Conservation (phyloP, 495 filamentous ascomycete species). For the Aspergillus saccharolyticus region DNA sequence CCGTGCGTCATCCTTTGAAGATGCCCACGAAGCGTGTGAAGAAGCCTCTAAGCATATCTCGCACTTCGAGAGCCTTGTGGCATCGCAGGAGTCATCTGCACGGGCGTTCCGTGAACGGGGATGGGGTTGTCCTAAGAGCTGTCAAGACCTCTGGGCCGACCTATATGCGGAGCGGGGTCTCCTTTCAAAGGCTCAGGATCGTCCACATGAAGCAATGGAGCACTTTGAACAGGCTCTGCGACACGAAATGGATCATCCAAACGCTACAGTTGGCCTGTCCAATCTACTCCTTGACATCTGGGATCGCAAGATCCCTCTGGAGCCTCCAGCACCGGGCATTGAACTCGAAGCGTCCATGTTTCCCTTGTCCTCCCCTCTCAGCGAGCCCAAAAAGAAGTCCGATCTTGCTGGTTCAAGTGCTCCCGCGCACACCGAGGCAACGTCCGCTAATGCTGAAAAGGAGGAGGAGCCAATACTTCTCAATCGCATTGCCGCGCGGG, state of each 20-base stretch:
- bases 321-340: slow-evolving; percentile 32
- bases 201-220: slow-evolving; percentile 61
- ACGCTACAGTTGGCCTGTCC: slow-evolving; percentile 75
- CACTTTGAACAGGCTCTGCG: slow-evolving; percentile 76
- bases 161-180: slow-evolving; percentile 71
- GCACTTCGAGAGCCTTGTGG: slow-evolving; percentile 38
- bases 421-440: background rate
- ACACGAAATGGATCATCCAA: slow-evolving; percentile 68
- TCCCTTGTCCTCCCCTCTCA: slow-evolving; percentile 18
- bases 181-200: slow-evolving; percentile 55
- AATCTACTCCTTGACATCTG: slow-evolving; percentile 86
- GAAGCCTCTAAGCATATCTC: slow-evolving; percentile 72
- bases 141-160: slow-evolving; percentile 78
- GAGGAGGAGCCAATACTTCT: slow-evolving; percentile 54
- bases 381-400: slow-evolving; percentile 17
- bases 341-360: slow-evolving; percentile 28
- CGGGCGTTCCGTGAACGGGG: slow-evolving; percentile 52
- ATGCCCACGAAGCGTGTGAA: slow-evolving; percentile 69
- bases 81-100: slow-evolving; percentile 45
- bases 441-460: slow-evolving; percentile 10
- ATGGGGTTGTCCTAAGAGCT: slow-evolving; percentile 70
- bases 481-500: slow-evolving; percentile 75
- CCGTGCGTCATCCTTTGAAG: slow-evolving; percentile 68
- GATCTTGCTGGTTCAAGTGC: background rate
- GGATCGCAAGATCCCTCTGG: slow-evolving; percentile 50